These are phyloP conservation scores for Adansonia digitata DNA, from an alignment of 345 rosid species.

Conservation along the genomic window DNA sequence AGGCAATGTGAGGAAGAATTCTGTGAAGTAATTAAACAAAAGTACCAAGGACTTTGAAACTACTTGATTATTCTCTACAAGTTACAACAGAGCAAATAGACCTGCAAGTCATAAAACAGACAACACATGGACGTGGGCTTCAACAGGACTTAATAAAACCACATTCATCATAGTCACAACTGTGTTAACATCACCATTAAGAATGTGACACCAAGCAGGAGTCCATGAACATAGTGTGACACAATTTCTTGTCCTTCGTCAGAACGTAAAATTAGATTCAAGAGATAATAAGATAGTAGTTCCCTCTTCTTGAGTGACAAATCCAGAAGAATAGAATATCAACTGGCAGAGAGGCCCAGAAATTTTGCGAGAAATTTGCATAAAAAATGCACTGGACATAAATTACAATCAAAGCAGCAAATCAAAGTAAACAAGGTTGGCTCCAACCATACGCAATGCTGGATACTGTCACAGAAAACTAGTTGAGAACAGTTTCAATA, in stretches of 20 bases:
- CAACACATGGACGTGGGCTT: background rate
- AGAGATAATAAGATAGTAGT: background rate
- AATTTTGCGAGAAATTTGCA: slow-evolving; percentile 1
- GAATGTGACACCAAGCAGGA: background rate
- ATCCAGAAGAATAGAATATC: background rate
- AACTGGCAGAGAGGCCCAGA: background rate
- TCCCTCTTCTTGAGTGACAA: background rate
- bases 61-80: background rate
- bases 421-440: background rate
- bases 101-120: background rate
- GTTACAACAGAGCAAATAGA: background rate
- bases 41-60: background rate
- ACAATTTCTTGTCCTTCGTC: background rate
- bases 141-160: background rate
- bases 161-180: background rate
- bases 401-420: background rate
- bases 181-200: background rate
- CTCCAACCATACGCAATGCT: background rate
- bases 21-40: background rate
- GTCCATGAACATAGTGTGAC: background rate
- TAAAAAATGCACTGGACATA: background rate
- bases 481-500: background rate
- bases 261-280: background rate
- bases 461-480: background rate
- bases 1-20: slow-evolving; percentile 10